These are phyloP conservation scores for Podila epigama DNA, from an alignment of 192 early-diverging fungal species.

Conservation along the genomic window DNA sequence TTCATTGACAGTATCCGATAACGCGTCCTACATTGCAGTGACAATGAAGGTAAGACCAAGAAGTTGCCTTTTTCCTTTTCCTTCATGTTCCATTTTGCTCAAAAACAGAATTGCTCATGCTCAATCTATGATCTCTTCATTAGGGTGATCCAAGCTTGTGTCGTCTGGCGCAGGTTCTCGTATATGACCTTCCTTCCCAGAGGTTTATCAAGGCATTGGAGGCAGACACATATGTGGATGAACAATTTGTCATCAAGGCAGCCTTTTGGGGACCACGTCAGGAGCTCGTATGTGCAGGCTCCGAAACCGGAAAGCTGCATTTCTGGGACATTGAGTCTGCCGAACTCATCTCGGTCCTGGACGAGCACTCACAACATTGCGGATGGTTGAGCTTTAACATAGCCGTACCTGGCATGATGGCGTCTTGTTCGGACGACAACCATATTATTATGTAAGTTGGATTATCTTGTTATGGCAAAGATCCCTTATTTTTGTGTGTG, in stretches of 20 bases:
- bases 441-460: slow-evolving; percentile 37
- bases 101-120: neutral
- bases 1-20: slow-evolving; percentile 9
- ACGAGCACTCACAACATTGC: slow-evolving; percentile 38
- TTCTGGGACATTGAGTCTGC: slow-evolving; percentile 46
- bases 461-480: neutral
- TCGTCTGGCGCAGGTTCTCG: slow-evolving; percentile 23
- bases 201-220: slow-evolving; percentile 12
- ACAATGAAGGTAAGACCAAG: slow-evolving; percentile 3
- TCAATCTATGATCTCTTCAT: neutral
- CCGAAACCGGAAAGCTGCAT: slow-evolving; percentile 33
- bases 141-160: slow-evolving; percentile 16
- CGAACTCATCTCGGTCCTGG: slow-evolving; percentile 14
- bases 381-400: slow-evolving; percentile 15
- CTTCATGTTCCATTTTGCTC: neutral
- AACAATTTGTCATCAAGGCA: slow-evolving; percentile 18
- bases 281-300: slow-evolving; percentile 30
- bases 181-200: slow-evolving; percentile 12
- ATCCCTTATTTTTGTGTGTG: neutral
- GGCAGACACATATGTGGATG: slow-evolving; percentile 29
- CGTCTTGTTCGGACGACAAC: slow-evolving; percentile 33
- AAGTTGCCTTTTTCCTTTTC: neutral
- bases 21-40: slow-evolving; percentile 22
- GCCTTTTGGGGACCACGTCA: slow-evolving; percentile 17
- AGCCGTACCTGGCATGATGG: slow-evolving; percentile 21